Evolutionary conservation across 257 asterid genomes (phyloP), one percentile per base, ranked within the genome.

Genomic region (Nicotiana paniculata): DNA sequence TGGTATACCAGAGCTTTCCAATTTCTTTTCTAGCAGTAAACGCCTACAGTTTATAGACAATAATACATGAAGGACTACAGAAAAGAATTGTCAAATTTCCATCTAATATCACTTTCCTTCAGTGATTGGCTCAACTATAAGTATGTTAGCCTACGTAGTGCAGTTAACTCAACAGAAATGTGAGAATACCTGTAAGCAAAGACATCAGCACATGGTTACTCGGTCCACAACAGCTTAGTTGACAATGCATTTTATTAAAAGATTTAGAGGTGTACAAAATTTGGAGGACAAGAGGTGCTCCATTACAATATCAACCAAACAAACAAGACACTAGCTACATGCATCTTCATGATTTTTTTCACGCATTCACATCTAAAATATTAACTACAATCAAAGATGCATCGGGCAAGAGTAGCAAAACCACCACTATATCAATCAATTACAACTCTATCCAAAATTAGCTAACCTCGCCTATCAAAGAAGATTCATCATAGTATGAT

Each of bases 1-100:
- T 26, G 98, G 77, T 81, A 90, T 88, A 77, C 79, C 89, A 72
- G 94, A 92, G 80, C 83, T 64, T 64, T 93, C 93, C 77, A 94
- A 80, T 84, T 85, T 87, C 87, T 32, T 90, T 83, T 93, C 93
- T 30, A 94, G 81, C 82, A 89, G 82, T 35, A 81, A 82, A 43
- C 97, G 96, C 92, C 98, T 94, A 89, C 86, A 83, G 77, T 81
- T 82, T 21, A 37, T 53, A 51, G 33, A 59, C 46, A 51, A 51
- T 75, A 75, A 26, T 15, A 24, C 24, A 66, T 57, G 32, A 83
- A 26, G 26, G 33, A 5, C 12, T 63, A 8, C 30, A 21, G 51
- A 30, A 28, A 30, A 46, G 43, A 77, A 10, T 55, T 6, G 64
- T 26, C 16, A 16, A 75, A 48, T 26, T 24, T 51, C 63, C 61